phyloP scores from a whole-genome alignment of 305 asterid species.

The Rubia tinctorum region DNA sequence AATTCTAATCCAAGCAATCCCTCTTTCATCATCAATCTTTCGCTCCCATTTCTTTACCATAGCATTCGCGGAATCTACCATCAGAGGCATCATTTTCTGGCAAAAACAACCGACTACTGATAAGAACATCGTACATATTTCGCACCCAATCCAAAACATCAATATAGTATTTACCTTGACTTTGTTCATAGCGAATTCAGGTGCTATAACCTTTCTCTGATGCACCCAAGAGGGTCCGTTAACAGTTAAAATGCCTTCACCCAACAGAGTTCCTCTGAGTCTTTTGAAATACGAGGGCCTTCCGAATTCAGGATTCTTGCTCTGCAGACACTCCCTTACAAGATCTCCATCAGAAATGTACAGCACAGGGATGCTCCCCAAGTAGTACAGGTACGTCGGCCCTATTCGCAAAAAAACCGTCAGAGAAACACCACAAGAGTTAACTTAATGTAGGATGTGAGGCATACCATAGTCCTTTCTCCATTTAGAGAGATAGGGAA shows the following conservation, averaged over 20 bases:
- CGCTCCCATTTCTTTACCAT: neutral
- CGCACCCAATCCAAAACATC: neutral
- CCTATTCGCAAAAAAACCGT: neutral
- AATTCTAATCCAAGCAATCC: neutral
- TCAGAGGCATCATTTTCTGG: constrained; percentile 5
- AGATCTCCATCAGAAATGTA: constrained; percentile 8
- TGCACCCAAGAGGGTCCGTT: constrained; percentile 8
- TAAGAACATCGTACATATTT: neutral
- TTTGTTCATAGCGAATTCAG: constrained; percentile 9
- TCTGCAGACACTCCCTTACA: constrained; percentile 6
- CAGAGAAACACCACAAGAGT: neutral
- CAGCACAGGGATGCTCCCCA: constrained; percentile 9
- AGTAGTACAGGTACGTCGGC: neutral
- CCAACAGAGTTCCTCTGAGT: neutral
- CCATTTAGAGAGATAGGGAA: constrained; percentile 5
- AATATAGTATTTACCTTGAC: neutral
- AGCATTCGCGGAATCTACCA: constrained; percentile 4
- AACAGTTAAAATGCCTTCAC: constrained; percentile 2
- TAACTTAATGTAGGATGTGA: neutral
- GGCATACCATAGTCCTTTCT: constrained; percentile 6
- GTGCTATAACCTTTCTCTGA: constrained; percentile 13
- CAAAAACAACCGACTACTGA: neutral
- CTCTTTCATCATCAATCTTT: neutral
- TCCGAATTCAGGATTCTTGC: constrained; percentile 4
- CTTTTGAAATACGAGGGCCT: constrained; percentile 1